Percentiles rank a stretch among this genome's conserved stretches.
These are phyloP conservation scores for Chlorencoelia australis DNA, from an alignment of 2,329 filamentous ascomycete species.

Conservation along the genomic window DNA sequence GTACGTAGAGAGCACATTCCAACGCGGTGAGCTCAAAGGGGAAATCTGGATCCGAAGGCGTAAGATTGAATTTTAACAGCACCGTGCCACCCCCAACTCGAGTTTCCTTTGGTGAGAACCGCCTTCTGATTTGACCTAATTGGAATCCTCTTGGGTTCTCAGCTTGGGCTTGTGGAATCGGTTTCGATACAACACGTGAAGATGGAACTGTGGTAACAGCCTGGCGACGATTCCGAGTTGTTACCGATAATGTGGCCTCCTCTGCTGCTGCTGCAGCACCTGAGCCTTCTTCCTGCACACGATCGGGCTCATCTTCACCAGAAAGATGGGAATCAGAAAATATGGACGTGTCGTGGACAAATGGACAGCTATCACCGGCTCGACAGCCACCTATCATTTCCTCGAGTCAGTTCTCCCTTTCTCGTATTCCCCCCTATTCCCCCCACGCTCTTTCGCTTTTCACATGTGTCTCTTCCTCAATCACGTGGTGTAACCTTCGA, in stretches of 20 bases:
- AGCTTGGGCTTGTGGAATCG: slow-evolving; percentile 52
- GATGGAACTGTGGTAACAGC: slow-evolving; percentile 24
- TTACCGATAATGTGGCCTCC: no score
- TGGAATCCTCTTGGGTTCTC: slow-evolving; percentile 66
- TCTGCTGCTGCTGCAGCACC: slow-evolving; percentile 3
- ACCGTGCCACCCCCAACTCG: slow-evolving; percentile 27
- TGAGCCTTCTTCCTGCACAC: slow-evolving; percentile 8
- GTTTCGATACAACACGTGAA: slow-evolving; percentile 50
- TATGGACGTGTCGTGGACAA: slow-evolving; percentile 33
- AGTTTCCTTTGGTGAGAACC: slow-evolving; percentile 45
- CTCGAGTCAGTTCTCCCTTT: slow-evolving; percentile 10
- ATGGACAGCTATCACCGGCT: slow-evolving; percentile 40
- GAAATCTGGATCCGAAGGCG: slow-evolving; percentile 74
- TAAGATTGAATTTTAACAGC: slow-evolving; percentile 52
- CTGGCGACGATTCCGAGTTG: slow-evolving; percentile 25
- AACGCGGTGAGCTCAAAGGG: slow-evolving; percentile 65
- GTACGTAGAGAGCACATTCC: slow-evolving; percentile 58
- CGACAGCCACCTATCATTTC: slow-evolving; percentile 28
- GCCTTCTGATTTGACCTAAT: slow-evolving; percentile 58
- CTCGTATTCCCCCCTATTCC: slow-evolving; percentile 7
- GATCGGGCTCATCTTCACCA: slow-evolving; percentile 8
- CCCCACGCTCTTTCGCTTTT: no score
- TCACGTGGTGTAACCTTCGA: slow-evolving; percentile 21
- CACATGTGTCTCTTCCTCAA: slow-evolving; percentile 10
- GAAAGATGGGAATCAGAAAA: slow-evolving; percentile 12